Base-by-base conservation (phyloP, 352 stramenopile genomes). In the Ophiocytium majus region DNA sequence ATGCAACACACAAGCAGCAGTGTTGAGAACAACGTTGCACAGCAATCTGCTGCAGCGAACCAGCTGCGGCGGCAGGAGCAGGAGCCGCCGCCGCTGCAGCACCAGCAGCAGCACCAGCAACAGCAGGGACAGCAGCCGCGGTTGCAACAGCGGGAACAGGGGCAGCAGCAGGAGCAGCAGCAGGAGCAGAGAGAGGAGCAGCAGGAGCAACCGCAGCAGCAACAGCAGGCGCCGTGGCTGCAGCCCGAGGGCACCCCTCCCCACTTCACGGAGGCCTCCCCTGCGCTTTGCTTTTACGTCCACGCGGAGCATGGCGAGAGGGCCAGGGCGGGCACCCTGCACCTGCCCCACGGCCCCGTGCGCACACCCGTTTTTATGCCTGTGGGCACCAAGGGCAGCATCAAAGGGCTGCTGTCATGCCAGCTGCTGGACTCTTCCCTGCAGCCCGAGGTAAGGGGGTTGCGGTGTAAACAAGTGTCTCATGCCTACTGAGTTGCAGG, bases 341-440 rank as follows among this genome's bases (percentile, higher is more conserved):
- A 90, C 63, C 88, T 97, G 63, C 93, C 93, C 1, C 94, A 97
- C 85, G 94, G 94, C 49, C 85, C 90, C 14, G 93, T 98, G 57
- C 90, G 89, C 34, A 98, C 95, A 66, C 95, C 96, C 0, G 93
- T 98, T 35, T 99, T 99, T 89, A 98, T 98, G 96, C 95, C 96
- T 0, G 96, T 99, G 32, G 96, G 97, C 33, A 99, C 97, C 14
- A 97, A 99, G 88, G 96, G 92, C 63, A 96, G 94, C 50, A 94
- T 99, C 84, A 99, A 99, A 89, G 93, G 94, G 50, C 86, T 99
- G 14, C 95, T 95, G 19, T 88, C 93, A 0, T 85, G 90, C 35
- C 93, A 97, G 86, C 93, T 97, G 90, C 81, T 91, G 34, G 82
- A 89, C 34, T 10, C 31, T 17, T 33, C 75, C 10, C 75, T 81